Conservation (phyloP, 139 green algal genomes). For the Edaphochlamys debaryana region DNA sequence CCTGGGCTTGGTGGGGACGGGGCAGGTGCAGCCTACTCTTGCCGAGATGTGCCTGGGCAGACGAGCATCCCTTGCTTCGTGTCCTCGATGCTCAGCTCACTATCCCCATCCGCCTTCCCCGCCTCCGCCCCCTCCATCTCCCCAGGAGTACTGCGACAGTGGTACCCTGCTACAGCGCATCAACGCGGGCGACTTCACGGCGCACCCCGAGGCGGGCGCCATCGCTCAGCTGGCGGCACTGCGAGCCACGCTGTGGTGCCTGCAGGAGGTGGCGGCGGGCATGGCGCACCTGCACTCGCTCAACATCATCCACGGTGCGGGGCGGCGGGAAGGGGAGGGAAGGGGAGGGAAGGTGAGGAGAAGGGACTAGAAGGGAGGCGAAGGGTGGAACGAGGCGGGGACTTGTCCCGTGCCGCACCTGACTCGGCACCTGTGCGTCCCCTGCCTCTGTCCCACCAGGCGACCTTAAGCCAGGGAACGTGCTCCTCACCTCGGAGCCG, state of each 20-base stretch:
- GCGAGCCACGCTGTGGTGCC: constrained; percentile 17
- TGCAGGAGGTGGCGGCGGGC: constrained; percentile 31
- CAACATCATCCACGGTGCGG: constrained; percentile 38
- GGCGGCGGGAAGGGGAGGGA: background rate
- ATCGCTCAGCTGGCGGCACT: background rate
- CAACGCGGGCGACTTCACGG: constrained; percentile 21
- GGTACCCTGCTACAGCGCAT: constrained; percentile 30
- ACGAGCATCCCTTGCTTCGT: too few species aligned
- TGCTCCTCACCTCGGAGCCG: background rate
- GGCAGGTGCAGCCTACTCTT: background rate
- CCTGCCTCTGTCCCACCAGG: too few species aligned
- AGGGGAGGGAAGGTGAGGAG: too few species aligned
- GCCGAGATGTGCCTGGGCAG: too few species aligned
- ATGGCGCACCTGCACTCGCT: constrained; percentile 38
- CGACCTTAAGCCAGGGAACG: constrained; percentile 35
- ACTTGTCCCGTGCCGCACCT: too few species aligned
- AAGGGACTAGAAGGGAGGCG: background rate
- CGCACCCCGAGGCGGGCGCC: background rate
- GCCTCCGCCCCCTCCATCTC: background rate
- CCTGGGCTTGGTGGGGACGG: background rate
- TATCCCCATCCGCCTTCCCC: too few species aligned
- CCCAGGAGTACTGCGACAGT: constrained; percentile 35
- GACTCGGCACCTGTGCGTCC: too few species aligned
- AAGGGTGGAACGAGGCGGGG: background rate
- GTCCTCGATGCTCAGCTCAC: too few species aligned